Evolutionary conservation across 352 stramenopile species (phyloP).

Genomic region (Phytopythium delawarense): DNA sequence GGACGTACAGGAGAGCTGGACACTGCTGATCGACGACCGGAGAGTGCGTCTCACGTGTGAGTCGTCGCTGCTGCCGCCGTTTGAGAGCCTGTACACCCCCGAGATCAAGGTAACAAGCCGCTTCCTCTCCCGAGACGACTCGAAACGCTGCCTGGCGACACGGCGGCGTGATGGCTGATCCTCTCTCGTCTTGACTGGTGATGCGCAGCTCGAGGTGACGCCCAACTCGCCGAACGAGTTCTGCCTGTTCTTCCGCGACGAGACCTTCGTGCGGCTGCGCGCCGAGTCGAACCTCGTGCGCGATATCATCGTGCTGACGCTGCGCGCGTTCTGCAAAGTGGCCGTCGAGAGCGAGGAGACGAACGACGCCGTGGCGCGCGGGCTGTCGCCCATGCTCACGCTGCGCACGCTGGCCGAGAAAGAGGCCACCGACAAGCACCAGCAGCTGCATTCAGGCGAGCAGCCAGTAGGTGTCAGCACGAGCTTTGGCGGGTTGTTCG

Average conservation of each 20-base stretch:
- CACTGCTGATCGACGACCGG: slow-evolving; percentile 73
- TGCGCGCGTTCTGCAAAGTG: slow-evolving; percentile 67
- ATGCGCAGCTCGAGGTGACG: slow-evolving; percentile 51
- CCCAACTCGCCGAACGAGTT: slow-evolving; percentile 59
- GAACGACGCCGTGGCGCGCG: slow-evolving; percentile 37
- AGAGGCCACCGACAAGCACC: slow-evolving; percentile 35
- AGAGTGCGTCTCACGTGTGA: slow-evolving; percentile 75
- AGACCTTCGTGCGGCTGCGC: slow-evolving; percentile 63
- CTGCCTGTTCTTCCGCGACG: slow-evolving; percentile 46
- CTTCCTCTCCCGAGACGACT: neutral
- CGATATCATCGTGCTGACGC: slow-evolving; percentile 81
- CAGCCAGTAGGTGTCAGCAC: slow-evolving; percentile 36
- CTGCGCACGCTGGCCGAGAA: slow-evolving; percentile 51
- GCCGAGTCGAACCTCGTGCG: slow-evolving; percentile 69
- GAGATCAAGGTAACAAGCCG: slow-evolving; percentile 46
- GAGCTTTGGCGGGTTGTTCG: slow-evolving; percentile 40
- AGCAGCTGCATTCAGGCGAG: slow-evolving; percentile 1
- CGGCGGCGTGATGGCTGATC: slow-evolving; percentile 8
- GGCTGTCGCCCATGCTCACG: slow-evolving; percentile 65
- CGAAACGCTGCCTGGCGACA: neutral
- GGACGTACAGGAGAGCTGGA: slow-evolving; percentile 66
- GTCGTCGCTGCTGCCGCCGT: slow-evolving; percentile 73
- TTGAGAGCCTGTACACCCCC: slow-evolving; percentile 70
- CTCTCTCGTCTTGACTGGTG: slow-evolving; percentile 1
- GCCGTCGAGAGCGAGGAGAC: slow-evolving; percentile 45